phyloP scores from a whole-genome alignment of 495 filamentous ascomycete genomes.

The Xylaria cubensis region DNA sequence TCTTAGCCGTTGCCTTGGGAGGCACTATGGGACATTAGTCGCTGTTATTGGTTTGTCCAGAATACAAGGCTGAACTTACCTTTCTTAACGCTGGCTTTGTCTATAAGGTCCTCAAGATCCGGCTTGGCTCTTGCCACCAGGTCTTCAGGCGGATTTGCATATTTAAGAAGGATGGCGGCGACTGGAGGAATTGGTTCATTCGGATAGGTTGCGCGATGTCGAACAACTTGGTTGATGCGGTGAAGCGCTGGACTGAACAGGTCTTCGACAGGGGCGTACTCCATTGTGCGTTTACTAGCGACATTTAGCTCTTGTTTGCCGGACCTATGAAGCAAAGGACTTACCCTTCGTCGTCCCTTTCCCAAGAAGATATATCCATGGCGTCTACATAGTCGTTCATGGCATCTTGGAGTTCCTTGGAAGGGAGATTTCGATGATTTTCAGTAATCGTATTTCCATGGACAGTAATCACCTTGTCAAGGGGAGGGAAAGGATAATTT shows the following conservation, averaged over 20 bases:
- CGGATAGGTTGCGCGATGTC: slow-evolving; percentile 79
- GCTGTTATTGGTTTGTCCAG: neutral
- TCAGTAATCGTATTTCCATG: slow-evolving; percentile 78
- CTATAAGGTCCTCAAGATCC: slow-evolving; percentile 68
- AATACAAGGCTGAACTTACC: slow-evolving; percentile 50
- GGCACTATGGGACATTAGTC: slow-evolving; percentile 66
- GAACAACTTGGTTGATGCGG: slow-evolving; percentile 83
- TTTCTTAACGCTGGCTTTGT: slow-evolving; percentile 84
- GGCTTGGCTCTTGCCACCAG: slow-evolving; percentile 62
- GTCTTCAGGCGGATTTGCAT: slow-evolving; percentile 74
- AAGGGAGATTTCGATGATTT: slow-evolving; percentile 88
- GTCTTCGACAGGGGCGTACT: slow-evolving; percentile 82
- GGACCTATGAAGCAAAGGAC: slow-evolving; percentile 26
- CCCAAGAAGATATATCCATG: slow-evolving; percentile 81
- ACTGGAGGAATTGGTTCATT: slow-evolving; percentile 70
- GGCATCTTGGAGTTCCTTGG: slow-evolving; percentile 70
- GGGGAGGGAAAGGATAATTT: slow-evolving; percentile 85
- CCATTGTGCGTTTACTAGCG: slow-evolving; percentile 62
- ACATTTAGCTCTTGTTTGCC: slow-evolving; percentile 39
- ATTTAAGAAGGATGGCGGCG: slow-evolving; percentile 72
- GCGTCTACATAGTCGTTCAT: slow-evolving; percentile 92
- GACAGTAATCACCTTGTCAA: slow-evolving; percentile 86
- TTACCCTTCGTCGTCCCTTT: slow-evolving; percentile 72
- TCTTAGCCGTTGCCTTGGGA: slow-evolving; percentile 78
- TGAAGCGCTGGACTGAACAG: slow-evolving; percentile 92